Evolutionary conservation across 192 early-diverging fungal species (phyloP).

Genomic region (Jimgerdemannia lactiflua): DNA sequence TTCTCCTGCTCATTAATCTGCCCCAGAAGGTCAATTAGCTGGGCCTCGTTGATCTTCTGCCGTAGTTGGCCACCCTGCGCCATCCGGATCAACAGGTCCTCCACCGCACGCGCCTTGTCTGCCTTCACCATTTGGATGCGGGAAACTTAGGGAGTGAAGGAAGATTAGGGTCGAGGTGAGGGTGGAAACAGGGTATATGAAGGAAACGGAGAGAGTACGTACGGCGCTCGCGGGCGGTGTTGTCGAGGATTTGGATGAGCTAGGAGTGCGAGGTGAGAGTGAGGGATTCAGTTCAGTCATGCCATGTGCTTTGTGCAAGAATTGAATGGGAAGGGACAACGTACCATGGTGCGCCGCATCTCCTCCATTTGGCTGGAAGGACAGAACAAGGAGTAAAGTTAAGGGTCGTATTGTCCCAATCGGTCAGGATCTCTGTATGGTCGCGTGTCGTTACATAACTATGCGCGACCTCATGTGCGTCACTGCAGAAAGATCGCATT

Average conservation of each 20-base stretch:
- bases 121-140: constrained; percentile 90
- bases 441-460: too few relatives aligned
- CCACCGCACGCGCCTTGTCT: constrained; percentile 84
- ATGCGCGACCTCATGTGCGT: neutral
- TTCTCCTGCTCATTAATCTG: constrained; percentile 75
- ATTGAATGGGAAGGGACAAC: neutral
- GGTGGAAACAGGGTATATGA: neutral
- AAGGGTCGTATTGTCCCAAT: constrained; percentile 7
- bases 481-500: neutral
- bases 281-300: neutral
- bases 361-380: constrained; percentile 78
- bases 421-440: neutral
- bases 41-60: constrained; percentile 77
- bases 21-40: constrained; percentile 83
- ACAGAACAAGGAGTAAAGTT: constrained; percentile 7
- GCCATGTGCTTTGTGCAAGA: neutral
- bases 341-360: constrained; percentile 74
- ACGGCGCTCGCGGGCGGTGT: constrained; percentile 80
- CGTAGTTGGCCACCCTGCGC: constrained; percentile 79
- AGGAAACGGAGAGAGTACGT: constrained; percentile 21
- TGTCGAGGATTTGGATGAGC: constrained; percentile 80
- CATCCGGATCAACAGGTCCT: constrained; percentile 91
- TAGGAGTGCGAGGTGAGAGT: constrained; percentile 15
- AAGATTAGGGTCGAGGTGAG: neutral
- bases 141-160: constrained; percentile 52